A percentile compares a stretch with the other conserved stretches of the same genome.
These are phyloP conservation scores for Obba rivulosa DNA, from an alignment of 768 basidiomycete genomes.

Conservation along the genomic window DNA sequence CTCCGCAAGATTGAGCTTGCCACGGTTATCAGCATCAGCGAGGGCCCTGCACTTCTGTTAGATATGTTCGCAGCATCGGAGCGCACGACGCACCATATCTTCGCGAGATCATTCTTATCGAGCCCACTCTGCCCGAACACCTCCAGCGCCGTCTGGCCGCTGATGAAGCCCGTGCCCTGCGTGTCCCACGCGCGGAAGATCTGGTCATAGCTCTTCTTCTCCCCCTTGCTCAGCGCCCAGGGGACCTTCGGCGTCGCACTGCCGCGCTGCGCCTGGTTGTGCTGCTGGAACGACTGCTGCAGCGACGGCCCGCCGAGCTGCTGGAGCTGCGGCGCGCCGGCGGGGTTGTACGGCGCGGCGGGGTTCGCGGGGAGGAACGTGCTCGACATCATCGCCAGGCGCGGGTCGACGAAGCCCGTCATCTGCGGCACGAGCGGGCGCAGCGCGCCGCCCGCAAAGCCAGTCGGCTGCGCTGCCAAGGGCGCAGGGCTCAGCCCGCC, in stretches of 20 bases:
- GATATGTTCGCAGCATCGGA: neutral
- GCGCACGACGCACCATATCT: conserved; percentile 72
- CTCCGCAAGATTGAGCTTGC: conserved; percentile 91
- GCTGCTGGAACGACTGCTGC: conserved; percentile 84
- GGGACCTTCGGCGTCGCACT: conserved; percentile 63
- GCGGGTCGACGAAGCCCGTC: conserved; percentile 80
- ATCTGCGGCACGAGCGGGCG: conserved; percentile 60
- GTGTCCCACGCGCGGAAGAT: conserved; percentile 98
- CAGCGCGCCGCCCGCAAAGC: conserved; percentile 38
- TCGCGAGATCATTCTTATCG: conserved; percentile 82
- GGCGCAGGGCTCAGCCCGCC: conserved; percentile 35
- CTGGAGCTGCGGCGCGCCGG: conserved; percentile 63
- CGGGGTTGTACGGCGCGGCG: conserved; percentile 52
- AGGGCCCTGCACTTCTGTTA: conserved; percentile 66
- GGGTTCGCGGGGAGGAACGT: conserved; percentile 83
- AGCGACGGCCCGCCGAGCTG: conserved; percentile 50
- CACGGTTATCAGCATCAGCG: conserved; percentile 89
- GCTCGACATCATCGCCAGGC: conserved; percentile 83
- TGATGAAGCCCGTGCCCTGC: conserved; percentile 76
- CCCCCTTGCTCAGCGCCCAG: conserved; percentile 82
- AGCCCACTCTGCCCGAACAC: conserved; percentile 94
- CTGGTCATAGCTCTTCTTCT: conserved; percentile 95
- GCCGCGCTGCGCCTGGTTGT: conserved; percentile 71
- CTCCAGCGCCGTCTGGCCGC: conserved; percentile 76
- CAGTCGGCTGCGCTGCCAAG: conserved; percentile 50